These are phyloP conservation scores for Paramecium octaurelia DNA, from an alignment of 73 alveolate species.

Conservation along the genomic window DNA sequence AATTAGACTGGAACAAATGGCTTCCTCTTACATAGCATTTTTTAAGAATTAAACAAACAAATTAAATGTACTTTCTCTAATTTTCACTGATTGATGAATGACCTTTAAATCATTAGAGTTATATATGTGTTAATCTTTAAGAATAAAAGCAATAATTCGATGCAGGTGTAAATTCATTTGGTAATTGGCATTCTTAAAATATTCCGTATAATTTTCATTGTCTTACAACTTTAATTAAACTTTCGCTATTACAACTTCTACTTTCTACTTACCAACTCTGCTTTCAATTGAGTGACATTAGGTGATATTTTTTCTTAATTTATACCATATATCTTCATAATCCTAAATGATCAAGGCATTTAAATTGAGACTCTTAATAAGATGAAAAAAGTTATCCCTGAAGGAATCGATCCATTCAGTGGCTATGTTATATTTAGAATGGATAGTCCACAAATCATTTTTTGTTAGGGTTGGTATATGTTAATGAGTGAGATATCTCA, in stretches of 20 bases:
- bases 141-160: neutral
- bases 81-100: slow-evolving; percentile 20
- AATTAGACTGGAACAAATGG: neutral
- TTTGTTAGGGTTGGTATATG: neutral
- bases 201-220: neutral
- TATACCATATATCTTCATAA: slow-evolving; percentile 13
- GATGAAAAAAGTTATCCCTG: neutral
- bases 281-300: neutral
- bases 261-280: neutral
- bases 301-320: neutral
- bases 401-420: slow-evolving; percentile 31
- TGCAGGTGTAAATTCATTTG: neutral
- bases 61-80: neutral
- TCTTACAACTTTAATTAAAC: neutral
- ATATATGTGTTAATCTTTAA: neutral
- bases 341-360: neutral
- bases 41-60: neutral
- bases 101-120: slow-evolving; percentile 21
- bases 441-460: neutral
- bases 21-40: slow-evolving; percentile 3
- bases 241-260: neutral
- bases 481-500: neutral
- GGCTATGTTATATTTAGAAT: neutral
- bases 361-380: neutral
- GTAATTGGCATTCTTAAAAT: slow-evolving; percentile 9